phyloP scores from a whole-genome alignment of 1,284 basidiomycete species.

The Apiotrichum mycotoxinovorans region DNA sequence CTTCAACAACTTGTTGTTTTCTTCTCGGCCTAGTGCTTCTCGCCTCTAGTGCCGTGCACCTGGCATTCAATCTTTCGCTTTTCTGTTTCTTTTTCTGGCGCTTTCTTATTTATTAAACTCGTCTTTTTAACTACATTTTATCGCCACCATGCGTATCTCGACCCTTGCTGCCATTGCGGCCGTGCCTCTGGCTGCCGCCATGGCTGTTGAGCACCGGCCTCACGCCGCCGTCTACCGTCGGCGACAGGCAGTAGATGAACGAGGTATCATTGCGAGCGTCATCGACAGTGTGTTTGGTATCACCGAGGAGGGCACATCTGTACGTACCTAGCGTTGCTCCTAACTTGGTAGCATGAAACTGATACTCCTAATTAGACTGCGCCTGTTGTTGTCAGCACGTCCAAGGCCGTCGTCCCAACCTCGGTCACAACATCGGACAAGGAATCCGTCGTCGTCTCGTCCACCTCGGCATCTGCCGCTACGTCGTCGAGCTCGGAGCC shows the following conservation, averaged over 20 bases:
- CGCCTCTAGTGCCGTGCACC: neutral
- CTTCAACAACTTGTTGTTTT: no score
- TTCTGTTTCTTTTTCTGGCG: neutral
- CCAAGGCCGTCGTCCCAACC: no score
- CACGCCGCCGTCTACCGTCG: neutral
- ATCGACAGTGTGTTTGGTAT: neutral
- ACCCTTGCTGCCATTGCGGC: slow-evolving; percentile 4
- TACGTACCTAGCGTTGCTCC: neutral
- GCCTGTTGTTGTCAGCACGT: no score
- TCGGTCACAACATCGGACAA: no score
- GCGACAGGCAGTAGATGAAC: neutral
- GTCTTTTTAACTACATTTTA: neutral
- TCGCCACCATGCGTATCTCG: slow-evolving; percentile 5
- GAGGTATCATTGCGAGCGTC: neutral
- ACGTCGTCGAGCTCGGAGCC: neutral
- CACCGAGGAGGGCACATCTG: neutral
- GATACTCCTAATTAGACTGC: neutral
- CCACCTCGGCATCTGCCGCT: neutral
- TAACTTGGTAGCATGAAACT: no score
- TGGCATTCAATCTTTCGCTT: neutral
- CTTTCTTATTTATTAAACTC: neutral
- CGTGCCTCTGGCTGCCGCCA: slow-evolving; percentile 1
- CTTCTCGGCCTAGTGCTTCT: neutral
- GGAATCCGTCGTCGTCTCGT: neutral
- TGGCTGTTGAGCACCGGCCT: neutral